Base-by-base conservation (phyloP, 768 basidiomycete species). In the Panaeolus cyanescens region DNA sequence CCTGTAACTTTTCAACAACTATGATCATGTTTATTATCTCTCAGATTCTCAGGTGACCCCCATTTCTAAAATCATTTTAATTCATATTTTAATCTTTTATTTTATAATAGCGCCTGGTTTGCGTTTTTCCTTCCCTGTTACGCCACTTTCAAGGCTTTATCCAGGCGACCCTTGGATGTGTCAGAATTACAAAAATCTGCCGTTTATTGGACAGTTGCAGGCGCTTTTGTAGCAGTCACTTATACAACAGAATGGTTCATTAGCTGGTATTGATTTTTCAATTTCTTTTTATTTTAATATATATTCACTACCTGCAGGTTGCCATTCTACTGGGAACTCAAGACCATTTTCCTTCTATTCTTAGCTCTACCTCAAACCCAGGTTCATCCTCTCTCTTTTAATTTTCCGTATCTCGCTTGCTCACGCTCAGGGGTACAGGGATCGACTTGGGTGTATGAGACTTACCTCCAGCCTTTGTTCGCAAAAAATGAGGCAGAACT, bases 301-400 rank as follows among this genome's bases (percentile, higher is more conserved):
- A 25, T 4, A 64, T 69, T 32, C 71, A 58, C 58, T 54, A 40
- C 36, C 22, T 55, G 53, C 66, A 90, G 90, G 90, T 67, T 91
- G 39, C 90, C 90, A 6, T 89, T 92, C 70, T 91, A 91, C 68
- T 90, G 85, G 85, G 90, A 91, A 67, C 45, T 84, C 56, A 86
- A 90, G 66, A 89, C 86, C n/a, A 22, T 85, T 3, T 85, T 90
- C 69, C 70, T 91, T 3, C 77, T 91, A 25, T 91, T 86, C 75
- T 71, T 91, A 42, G 74, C 88, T 8, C 81, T 91, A 17, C 89
- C 89, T 6, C 88, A 90, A 74, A 88, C 82, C 1, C 82, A 89
- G 81, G 90, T 86, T 60, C 54, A 76, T 54, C 32, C 9, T 56
- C 45, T 45, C 37, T 30, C 58, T 10, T 36, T 3, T 39, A 15